These are phyloP conservation scores for Pezicula rhizophila DNA, from an alignment of 2,329 filamentous ascomycete species.

Conservation along the genomic window DNA sequence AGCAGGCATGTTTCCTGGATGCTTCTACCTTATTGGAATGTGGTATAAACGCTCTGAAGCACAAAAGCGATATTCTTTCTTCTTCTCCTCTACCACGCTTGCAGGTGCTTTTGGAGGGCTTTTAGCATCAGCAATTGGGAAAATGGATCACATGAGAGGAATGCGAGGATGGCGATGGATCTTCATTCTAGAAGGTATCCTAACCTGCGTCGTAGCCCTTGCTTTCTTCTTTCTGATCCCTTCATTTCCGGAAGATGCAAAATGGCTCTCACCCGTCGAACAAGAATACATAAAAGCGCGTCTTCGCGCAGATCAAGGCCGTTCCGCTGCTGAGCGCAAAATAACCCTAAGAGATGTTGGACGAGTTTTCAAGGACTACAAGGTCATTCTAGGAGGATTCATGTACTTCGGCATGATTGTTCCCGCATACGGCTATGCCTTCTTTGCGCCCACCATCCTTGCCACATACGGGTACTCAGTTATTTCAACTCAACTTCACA, in stretches of 20 bases:
- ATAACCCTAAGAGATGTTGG: conserved; percentile 54
- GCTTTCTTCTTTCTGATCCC: conserved; percentile 65
- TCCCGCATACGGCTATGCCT: conserved; percentile 71
- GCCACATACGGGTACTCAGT: conserved; percentile 55
- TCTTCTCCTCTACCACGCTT: conserved; percentile 77
- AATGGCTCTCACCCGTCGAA: conserved; percentile 65
- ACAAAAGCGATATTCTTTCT: conserved; percentile 88
- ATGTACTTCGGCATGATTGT: conserved; percentile 81
- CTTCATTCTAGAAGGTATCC: conserved; percentile 69
- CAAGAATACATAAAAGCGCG: conserved; percentile 59
- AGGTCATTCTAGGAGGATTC: conserved; percentile 66
- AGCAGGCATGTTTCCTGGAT: conserved; percentile 71
- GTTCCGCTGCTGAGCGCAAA: conserved; percentile 55
- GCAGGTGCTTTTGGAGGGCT: conserved; percentile 83
- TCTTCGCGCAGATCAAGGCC: conserved; percentile 63
- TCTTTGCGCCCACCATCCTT: conserved; percentile 70
- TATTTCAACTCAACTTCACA: conserved; percentile 45
- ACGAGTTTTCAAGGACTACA: conserved; percentile 65
- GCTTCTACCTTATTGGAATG: conserved; percentile 73
- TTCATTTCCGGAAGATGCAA: conserved; percentile 68
- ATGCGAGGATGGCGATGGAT: conserved; percentile 78
- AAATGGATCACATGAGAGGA: conserved; percentile 66
- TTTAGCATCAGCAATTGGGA: conserved; percentile 80
- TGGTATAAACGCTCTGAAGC: conserved; percentile 87
- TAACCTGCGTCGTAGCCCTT: conserved; percentile 57